Base-by-base conservation (phyloP, 1,284 basidiomycete species). In the Xerocomus nothofagi region DNA sequence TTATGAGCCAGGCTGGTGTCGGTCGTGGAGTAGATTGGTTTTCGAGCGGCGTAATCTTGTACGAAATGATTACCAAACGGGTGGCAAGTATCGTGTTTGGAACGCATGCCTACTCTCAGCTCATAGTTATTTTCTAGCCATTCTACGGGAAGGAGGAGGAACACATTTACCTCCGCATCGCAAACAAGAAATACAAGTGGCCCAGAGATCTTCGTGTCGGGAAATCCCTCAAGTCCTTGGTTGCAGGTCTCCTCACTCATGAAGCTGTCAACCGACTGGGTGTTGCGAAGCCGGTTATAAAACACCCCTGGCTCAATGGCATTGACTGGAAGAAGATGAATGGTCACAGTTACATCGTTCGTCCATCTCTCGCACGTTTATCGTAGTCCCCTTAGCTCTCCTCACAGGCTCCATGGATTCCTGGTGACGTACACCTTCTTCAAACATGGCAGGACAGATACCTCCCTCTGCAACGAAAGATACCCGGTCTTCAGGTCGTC, bases 11-110 rank as follows among this genome's bases (percentile, higher is more conserved):
- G n/a, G n/a, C n/a, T n/a, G n/a, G n/a, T n/a, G n/a, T n/a, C n/a
- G 81, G 81, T 3, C 70, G 73, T 3, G 79, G 82, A 36, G 75
- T 88, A 31, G 90, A 92, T 64, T 89, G 90, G 74, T 93, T 87
- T 84, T 77, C 82, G 33, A 79, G 78, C 33, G 91, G 87, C 1
- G 75, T 88, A 23, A 81, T 86, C 50, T 71, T 93, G 51, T 93
- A 81, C 58, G 88, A 92, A 55, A 84, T 93, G 79, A 70, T 84
- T 2, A 84, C 84, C 36, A 77, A 79, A 32, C 72, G 73, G 51
- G 62, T 85, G 53, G 80, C 75, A 56, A 54, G 76, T 69, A 6
- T 17, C 26, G 5, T 39, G 23, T 45, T 47, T 41, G 18, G 17
- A 18, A 27, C 24, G 20, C 5, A 27, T 14, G 39, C 26, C n/a